These are phyloP conservation scores for Aquilaria malaccensis DNA, from an alignment of 345 rosid genomes.

Conservation along the genomic window DNA sequence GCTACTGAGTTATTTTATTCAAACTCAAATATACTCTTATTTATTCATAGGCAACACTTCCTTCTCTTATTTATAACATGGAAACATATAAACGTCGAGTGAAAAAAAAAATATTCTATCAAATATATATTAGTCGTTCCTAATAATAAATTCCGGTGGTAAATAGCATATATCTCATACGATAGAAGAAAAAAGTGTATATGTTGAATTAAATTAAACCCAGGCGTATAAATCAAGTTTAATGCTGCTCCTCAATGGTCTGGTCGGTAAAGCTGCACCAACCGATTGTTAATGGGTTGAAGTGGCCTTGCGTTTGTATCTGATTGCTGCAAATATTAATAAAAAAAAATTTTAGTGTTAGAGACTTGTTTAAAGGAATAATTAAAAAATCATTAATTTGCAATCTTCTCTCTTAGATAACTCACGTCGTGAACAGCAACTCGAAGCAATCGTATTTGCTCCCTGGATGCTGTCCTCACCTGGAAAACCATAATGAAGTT, in stretches of 20 bases:
- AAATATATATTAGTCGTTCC: too few species aligned
- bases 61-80: too few species aligned
- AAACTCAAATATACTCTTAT: too few species aligned
- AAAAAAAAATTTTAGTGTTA: not conserved
- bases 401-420: not conserved
- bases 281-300: conserved; percentile 38
- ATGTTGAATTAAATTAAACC: too few species aligned
- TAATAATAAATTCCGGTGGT: too few species aligned
- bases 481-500: conserved; percentile 7
- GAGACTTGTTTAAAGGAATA: not conserved
- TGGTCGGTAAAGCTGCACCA: conserved; percentile 40
- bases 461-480: conserved; percentile 54
- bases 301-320: conserved; percentile 62
- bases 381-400: not conserved
- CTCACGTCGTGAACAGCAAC: conserved; percentile 83
- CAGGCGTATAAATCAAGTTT: not conserved
- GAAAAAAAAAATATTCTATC: too few species aligned
- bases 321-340: conserved; percentile 34
- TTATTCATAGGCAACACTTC: too few species aligned
- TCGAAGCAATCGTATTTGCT: conserved; percentile 58
- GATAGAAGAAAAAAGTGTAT: too few species aligned
- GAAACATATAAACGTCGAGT: too few species aligned
- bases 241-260: conserved; percentile 9
- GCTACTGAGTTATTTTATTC: too few species aligned
- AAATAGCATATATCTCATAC: too few species aligned